Evolutionary conservation across 164 flowering plant species (phyloP).

Genomic region (Magnolia sinica): DNA sequence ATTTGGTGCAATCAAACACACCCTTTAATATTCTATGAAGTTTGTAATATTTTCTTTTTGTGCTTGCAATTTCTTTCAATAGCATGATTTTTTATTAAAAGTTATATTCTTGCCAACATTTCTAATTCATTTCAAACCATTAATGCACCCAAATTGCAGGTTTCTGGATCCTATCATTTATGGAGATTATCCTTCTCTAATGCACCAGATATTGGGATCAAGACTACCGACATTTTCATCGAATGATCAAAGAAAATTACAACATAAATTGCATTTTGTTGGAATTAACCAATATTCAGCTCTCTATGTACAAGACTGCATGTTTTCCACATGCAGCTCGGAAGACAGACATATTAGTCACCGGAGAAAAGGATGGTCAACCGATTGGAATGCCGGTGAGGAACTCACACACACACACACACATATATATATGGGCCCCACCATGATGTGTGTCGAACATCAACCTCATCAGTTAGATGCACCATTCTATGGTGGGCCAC

Average conservation of each 20-base stretch:
- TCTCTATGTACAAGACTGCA: slow-evolving; percentile 23
- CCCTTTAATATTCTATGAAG: too few species aligned
- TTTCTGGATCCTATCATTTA: slow-evolving; percentile 37
- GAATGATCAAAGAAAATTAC: slow-evolving; percentile 22
- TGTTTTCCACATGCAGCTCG: slow-evolving; percentile 5
- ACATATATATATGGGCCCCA: too few species aligned
- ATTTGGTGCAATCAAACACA: too few species aligned
- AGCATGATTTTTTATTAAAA: too few species aligned
- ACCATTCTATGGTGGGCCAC: too few species aligned
- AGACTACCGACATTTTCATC: slow-evolving; percentile 26
- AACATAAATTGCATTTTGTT: slow-evolving; percentile 33
- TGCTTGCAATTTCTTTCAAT: too few species aligned
- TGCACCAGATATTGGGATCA: slow-evolving; percentile 23
- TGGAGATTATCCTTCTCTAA: slow-evolving; percentile 41
- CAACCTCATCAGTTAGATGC: too few species aligned
- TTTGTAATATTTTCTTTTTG: too few species aligned
- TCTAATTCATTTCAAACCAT: too few species aligned
- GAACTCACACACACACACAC: too few species aligned
- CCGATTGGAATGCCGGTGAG: slow-evolving; percentile 23
- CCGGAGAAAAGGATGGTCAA: slow-evolving; percentile 16
- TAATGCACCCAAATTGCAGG: slow-evolving; percentile 17
- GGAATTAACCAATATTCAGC: slow-evolving; percentile 27
- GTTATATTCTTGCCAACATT: too few species aligned
- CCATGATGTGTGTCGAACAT: too few species aligned
- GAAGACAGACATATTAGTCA: not conserved